A percentile compares a stretch with the other conserved stretches of the same genome.
Evolutionary conservation across 345 rosid genomes (phyloP).

Genomic region (Jatropha curcas): DNA sequence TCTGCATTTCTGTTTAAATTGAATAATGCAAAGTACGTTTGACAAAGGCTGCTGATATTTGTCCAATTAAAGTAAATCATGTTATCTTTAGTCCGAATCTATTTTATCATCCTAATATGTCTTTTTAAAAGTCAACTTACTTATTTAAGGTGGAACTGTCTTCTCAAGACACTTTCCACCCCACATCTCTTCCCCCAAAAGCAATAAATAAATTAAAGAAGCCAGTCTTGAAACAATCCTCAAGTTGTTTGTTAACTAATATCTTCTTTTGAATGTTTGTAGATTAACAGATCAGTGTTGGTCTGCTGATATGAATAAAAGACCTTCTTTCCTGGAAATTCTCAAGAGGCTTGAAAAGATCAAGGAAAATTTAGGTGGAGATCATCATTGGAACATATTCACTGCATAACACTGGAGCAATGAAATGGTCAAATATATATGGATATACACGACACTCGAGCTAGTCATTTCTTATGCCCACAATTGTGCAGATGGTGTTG

Average conservation of each 20-base stretch:
- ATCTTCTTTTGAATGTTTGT: slow-evolving; percentile 17
- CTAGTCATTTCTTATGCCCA: neutral
- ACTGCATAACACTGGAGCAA: slow-evolving; percentile 39
- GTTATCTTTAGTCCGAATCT: neutral
- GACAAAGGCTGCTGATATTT: neutral
- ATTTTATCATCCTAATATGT: neutral
- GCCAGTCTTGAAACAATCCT: too few species aligned
- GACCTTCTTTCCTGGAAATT: slow-evolving; percentile 91
- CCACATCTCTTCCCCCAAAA: neutral
- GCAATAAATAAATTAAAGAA: too few species aligned
- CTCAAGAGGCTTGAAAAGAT: slow-evolving; percentile 92
- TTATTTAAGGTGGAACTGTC: neutral
- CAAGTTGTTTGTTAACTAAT: slow-evolving; percentile 9
- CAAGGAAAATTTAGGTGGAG: slow-evolving; percentile 62
- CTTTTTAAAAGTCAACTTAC: neutral
- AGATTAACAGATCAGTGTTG: slow-evolving; percentile 85
- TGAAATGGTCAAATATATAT: neutral
- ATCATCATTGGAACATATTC: slow-evolving; percentile 87
- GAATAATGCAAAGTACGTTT: neutral
- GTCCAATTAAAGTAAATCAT: slow-evolving; percentile 2
- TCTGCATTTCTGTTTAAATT: neutral
- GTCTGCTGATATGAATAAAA: slow-evolving; percentile 80
- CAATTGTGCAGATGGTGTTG: slow-evolving; percentile 21
- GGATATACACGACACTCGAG: slow-evolving; percentile 2
- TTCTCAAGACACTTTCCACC: neutral